Evolutionary conservation across 495 filamentous ascomycete genomes (phyloP), one percentile per base, ranked within the genome.

Genomic region (Platismatia glauca): DNA sequence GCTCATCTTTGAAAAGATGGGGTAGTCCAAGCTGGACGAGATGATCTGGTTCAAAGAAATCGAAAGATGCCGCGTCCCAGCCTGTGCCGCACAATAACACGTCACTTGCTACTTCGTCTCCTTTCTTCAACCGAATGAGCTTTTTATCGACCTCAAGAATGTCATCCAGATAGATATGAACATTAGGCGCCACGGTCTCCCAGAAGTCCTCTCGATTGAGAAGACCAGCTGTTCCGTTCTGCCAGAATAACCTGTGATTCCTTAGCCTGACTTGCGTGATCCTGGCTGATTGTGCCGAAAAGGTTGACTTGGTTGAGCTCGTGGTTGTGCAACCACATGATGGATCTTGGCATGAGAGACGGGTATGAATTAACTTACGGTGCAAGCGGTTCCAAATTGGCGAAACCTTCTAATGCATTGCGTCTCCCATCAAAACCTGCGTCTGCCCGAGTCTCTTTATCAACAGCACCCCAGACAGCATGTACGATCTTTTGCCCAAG

Each of bases 1-100:
- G 34, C 20, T 72, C 66, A 46, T 71, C 57, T 35, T 63, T 38
- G 37, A 41, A 59, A 24, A 61, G 55, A 60, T 72, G 67, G 4
- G 71, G 71, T 2, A 75, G 67, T 39, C 73, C 73, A 31, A 76
- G 67, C 55, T 67, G 50, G 4, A 63, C 57, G 20, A 61, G 31
- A 20, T 66, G 34, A 7, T 61, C 55, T 43, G 76, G 67, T 46
- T 71, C 70, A 27, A 67, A 57, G 63, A 70, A 65, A 22, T 58
- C 43, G 37, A 62, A 64, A 3, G 48, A 62, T 4, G 64, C 44
- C n/a, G 61, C 20, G 20, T 63, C 61, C 76, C 74, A 77, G 53
- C 76, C 75, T 38, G 75, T 79, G 59, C 72, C 73, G 64, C 70
- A 77, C 20, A 77, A 63, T 38, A 78, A 56, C 38, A 65, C 73